Base-by-base conservation (phyloP, 2,329 filamentous ascomycete genomes). In the Trichothecium roseum region DNA sequence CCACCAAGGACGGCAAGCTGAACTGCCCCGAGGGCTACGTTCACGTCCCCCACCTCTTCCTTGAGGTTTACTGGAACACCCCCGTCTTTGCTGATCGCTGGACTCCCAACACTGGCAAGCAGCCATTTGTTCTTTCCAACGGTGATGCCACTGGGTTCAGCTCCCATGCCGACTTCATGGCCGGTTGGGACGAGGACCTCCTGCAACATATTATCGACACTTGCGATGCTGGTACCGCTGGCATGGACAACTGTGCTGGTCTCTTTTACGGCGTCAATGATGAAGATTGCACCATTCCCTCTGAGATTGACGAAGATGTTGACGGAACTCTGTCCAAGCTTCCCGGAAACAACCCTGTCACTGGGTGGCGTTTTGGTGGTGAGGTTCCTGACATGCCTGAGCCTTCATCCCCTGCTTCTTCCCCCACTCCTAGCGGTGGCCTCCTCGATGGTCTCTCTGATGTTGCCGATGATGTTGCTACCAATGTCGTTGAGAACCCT, bases 101-200 rank as follows among this genome's bases (percentile, higher is more conserved):
- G 72, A 36, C 32, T n/a, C 37, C 28, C 20, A 62, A 63, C n/a
- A 62, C 67, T 40, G 72, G 69, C 46, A 52, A 50, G 17, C 71
- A 74, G 58, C 78, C 77, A 9, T 84, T 84, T 47, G 74, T 84
- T 36, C 71, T 83, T 30, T 63, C 79, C 43, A 78, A 77, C 49
- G 81, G 81, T 30, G 81, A 87, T 38, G 62, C 67, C 15, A 83
- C 81, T 9, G 82, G 81, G 37, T 84, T 73, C 60, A 74, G 74
- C 46, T 69, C 70, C 40, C 81, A 86, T 56, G 80, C 68, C 32
- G 81, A 87, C 55, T 86, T 87, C 60, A 57, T 82, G 44, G 74
- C 81, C 42, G 81, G 73, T 13, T 87, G 83, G 83, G 74, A 86
- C 45, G 64, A 72, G 41, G 54, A 62, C 18, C 66, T 69, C 31